Conservation (phyloP, 176 grass and related monocot species). For the Oropetium thomaeum region DNA sequence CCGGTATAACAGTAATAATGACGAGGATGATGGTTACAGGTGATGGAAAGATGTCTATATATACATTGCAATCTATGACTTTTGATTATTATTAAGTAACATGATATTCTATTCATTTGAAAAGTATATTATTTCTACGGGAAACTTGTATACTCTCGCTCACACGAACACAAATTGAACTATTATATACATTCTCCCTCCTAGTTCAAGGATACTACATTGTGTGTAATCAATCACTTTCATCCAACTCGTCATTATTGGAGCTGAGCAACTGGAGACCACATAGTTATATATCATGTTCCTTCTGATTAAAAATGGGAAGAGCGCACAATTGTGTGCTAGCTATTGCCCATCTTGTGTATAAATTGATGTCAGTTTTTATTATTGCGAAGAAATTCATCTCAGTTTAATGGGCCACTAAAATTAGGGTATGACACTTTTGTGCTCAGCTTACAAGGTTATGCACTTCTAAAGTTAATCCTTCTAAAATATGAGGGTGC, state of each 20-base stretch:
- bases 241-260: background rate
- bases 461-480: too few species aligned
- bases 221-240: background rate
- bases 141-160: background rate
- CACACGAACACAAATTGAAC: background rate
- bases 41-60: background rate
- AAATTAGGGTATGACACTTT: too few species aligned
- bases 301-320: background rate
- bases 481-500: too few species aligned
- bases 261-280: background rate
- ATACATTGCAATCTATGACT: background rate
- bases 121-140: slow-evolving; percentile 3
- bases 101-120: background rate
- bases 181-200: background rate
- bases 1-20: slow-evolving; percentile 16
- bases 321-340: background rate
- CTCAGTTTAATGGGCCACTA: too few species aligned
- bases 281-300: background rate
- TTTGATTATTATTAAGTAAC: background rate
- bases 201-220: background rate
- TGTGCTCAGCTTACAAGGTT: too few species aligned
- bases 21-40: slow-evolving; percentile 22
- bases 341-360: too few species aligned
- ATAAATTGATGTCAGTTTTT: too few species aligned
- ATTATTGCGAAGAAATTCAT: too few species aligned